A percentile compares a stretch with the other conserved stretches of the same genome.
Conservation (phyloP, 2,329 filamentous ascomycete genomes). For the Aspergillus fischeri region DNA sequence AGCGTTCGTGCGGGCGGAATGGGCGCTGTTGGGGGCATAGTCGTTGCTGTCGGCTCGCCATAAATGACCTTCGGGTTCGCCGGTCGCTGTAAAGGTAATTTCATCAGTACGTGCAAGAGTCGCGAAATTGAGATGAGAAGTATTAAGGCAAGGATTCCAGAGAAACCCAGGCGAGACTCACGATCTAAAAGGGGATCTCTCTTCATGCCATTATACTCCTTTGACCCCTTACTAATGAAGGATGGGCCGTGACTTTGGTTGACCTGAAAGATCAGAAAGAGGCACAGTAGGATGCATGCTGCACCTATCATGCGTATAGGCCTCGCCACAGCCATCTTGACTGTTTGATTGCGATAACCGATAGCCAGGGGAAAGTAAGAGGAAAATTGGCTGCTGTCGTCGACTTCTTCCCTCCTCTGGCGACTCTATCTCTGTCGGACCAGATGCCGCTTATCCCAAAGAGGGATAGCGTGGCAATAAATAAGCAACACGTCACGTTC, state of each 20-base stretch:
- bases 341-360: conserved; percentile 17
- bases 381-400: conserved; percentile 1
- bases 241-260: conserved; percentile 52
- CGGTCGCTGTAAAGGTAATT: conserved; percentile 58
- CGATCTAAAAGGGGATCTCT: conserved; percentile 84
- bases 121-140: not conserved
- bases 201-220: conserved; percentile 57
- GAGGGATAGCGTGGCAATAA: conserved; percentile 21
- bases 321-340: conserved; percentile 74
- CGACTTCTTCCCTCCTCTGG: not conserved
- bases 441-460: conserved; percentile 20
- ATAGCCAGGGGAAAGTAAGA: conserved; percentile 1
- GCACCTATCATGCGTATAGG: conserved; percentile 76
- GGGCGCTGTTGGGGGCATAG: conserved; percentile 70
- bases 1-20: conserved; percentile 84
- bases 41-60: conserved; percentile 68
- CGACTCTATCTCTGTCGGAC: not conserved
- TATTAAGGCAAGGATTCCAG: not conserved
- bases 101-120: conserved; percentile 1
- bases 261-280: conserved; percentile 75
- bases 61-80: conserved; percentile 75
- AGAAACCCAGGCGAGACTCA: conserved; percentile 45
- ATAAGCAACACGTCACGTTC: conserved; percentile 9
- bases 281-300: conserved; percentile 66
- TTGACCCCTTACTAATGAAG: conserved; percentile 35